These are phyloP conservation scores for Neurospora sp. DNA, from an alignment of 495 filamentous ascomycete genomes.

Conservation along the genomic window DNA sequence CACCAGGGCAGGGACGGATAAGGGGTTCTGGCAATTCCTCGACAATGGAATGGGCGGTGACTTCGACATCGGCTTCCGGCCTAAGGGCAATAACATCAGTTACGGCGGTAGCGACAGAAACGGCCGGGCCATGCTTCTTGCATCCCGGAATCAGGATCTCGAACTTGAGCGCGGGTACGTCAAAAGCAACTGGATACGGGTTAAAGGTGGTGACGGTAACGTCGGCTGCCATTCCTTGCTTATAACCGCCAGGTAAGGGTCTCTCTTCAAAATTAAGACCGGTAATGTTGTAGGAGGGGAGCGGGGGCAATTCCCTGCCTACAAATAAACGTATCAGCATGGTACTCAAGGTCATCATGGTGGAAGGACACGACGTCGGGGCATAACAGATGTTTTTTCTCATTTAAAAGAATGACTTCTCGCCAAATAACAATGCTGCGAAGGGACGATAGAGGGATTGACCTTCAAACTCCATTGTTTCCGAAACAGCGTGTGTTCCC, in stretches of 20 bases:
- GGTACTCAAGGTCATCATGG: conserved; percentile 1
- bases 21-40: conserved; percentile 59
- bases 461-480: conserved; percentile 75
- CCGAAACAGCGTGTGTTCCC: conserved; percentile 58
- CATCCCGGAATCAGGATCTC: conserved; percentile 76
- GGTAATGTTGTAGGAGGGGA: conserved; percentile 71
- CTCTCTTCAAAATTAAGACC: conserved; percentile 66
- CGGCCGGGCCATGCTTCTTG: conserved; percentile 50
- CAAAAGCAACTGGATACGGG: conserved; percentile 62
- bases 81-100: conserved; percentile 54
- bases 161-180: conserved; percentile 71
- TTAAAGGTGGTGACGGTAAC: conserved; percentile 59
- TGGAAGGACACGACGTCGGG: not conserved
- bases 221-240: conserved; percentile 66
- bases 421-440: conserved; percentile 39
- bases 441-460: conserved; percentile 50
- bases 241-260: conserved; percentile 29
- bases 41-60: conserved; percentile 60
- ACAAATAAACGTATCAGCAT: conserved; percentile 24
- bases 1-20: conserved; percentile 59
- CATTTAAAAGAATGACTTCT: conserved; percentile 33
- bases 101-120: conserved; percentile 59
- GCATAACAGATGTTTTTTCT: not conserved
- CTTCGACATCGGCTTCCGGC: conserved; percentile 52
- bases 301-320: conserved; percentile 57